A percentile compares a stretch with the other conserved stretches of the same genome.
Conservation (phyloP, 139 green algal genomes). For the Microglena sp. region DNA sequence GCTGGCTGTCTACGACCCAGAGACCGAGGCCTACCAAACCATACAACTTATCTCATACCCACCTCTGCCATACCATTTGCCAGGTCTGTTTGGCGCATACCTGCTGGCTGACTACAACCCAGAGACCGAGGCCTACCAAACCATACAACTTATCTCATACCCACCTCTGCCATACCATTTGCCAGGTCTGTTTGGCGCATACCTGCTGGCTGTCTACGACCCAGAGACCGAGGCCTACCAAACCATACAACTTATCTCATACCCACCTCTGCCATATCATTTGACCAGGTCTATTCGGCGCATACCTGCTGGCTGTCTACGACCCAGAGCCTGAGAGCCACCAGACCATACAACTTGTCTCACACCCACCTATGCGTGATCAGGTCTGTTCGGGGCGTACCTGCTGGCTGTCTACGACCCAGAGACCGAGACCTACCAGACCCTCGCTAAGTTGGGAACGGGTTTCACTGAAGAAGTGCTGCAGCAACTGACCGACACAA, state of each 20-base stretch:
- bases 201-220: constrained; percentile 88
- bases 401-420: constrained; percentile 79
- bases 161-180: constrained; percentile 56
- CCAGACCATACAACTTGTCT: too few species aligned
- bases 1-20: constrained; percentile 81
- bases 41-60: constrained; percentile 35
- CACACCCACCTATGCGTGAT: too few species aligned
- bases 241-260: not conserved
- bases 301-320: constrained; percentile 88
- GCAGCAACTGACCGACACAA: constrained; percentile 47
- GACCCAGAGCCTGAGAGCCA: constrained; percentile 76
- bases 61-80: constrained; percentile 36
- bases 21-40: constrained; percentile 72
- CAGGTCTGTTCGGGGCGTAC: constrained; percentile 85
- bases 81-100: constrained; percentile 82
- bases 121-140: constrained; percentile 75
- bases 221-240: constrained; percentile 72
- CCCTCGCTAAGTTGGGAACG: constrained; percentile 93
- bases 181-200: constrained; percentile 81
- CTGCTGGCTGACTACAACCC: constrained; percentile 86
- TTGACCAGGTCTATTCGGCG: constrained; percentile 69
- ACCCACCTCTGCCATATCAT: constrained; percentile 36
- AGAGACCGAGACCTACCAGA: constrained; percentile 22
- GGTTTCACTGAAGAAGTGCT: constrained; percentile 82
- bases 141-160: too few species aligned